Base-by-base conservation (phyloP, 352 stramenopile species). In the Aphanomyces stellatus region DNA sequence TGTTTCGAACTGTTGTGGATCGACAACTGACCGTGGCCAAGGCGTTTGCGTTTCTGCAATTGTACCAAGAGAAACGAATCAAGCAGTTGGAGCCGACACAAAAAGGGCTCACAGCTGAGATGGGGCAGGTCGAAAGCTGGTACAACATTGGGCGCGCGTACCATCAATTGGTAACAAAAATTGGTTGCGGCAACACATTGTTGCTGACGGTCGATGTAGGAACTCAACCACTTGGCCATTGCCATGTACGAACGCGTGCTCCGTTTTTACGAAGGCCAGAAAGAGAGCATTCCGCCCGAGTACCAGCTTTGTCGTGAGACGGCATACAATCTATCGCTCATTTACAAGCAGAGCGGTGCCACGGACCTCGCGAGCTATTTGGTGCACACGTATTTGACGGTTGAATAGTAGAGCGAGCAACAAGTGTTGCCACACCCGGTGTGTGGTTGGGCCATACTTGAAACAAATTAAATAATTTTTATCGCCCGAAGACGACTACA, bases 141-240 rank as follows among this genome's bases (percentile, higher is more conserved):
- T 95, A 95, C 70, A 95, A 95, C 69, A 90, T 91, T 51, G 86
- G 84, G 4, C 82, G 86, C 51, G 86, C 82, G 0, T 85, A 95
- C 51, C 86, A 95, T 49, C 86, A 95, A 80, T 64, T 95, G 76
- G 85, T 93, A 81, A 28, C 78, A 46, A n/a, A 4, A 28, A 34
- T 15, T 64, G 27, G 33, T 25, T 55, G 15, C 41, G n/a, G n/a
- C n/a, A n/a, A n/a, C n/a, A n/a, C n/a, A n/a, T n/a, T n/a, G n/a
- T n/a, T n/a, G n/a, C n/a, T n/a, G n/a, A 31, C 13, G 42, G 22
- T 0, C 62, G 33, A 57, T 53, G 42, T 55, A 93, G 85, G 86
- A 85, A 11, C 74, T 95, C 24, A 91, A 90, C 72, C 86, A 95
- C 56, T 73, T 95, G 41, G 82, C 86, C 11, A 93, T 95, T 56